These are phyloP conservation scores for Marsdenia floribunda DNA, from an alignment of 257 asterid species.

Conservation along the genomic window DNA sequence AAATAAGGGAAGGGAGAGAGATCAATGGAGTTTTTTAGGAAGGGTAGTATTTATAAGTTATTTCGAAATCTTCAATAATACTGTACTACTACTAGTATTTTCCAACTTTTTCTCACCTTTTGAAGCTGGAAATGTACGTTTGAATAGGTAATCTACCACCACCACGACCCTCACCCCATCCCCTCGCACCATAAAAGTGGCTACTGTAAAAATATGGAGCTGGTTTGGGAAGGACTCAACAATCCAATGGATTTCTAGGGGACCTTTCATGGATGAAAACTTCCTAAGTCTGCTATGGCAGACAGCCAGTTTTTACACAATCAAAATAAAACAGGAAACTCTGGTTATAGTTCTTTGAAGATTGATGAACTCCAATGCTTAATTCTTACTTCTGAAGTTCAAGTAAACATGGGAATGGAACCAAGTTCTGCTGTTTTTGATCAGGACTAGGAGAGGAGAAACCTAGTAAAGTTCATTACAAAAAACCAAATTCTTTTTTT, in stretches of 20 bases:
- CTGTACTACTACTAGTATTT: not conserved
- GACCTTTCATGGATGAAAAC: not conserved
- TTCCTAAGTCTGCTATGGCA: too few species aligned
- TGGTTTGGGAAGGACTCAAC: not conserved
- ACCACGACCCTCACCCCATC: too few species aligned
- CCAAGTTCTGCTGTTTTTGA: not conserved
- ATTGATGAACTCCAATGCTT: not conserved
- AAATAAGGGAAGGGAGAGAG: not conserved
- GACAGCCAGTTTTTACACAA: too few species aligned
- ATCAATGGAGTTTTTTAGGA: not conserved
- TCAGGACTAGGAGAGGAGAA: constrained; percentile 4
- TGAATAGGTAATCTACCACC: not conserved
- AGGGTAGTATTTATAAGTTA: not conserved
- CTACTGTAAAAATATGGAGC: not conserved
- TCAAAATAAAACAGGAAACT: not conserved
- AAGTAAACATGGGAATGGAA: not conserved
- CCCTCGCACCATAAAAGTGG: not conserved
- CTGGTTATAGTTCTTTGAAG: not conserved
- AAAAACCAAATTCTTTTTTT: not conserved
- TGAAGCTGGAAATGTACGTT: not conserved
- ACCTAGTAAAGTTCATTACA: constrained; percentile 9
- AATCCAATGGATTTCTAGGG: not conserved
- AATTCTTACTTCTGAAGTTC: not conserved
- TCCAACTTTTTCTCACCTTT: not conserved
- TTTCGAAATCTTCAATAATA: not conserved